phyloP scores from a whole-genome alignment of 2,329 filamentous ascomycete species.

The Colletotrichum chrysophilum region DNA sequence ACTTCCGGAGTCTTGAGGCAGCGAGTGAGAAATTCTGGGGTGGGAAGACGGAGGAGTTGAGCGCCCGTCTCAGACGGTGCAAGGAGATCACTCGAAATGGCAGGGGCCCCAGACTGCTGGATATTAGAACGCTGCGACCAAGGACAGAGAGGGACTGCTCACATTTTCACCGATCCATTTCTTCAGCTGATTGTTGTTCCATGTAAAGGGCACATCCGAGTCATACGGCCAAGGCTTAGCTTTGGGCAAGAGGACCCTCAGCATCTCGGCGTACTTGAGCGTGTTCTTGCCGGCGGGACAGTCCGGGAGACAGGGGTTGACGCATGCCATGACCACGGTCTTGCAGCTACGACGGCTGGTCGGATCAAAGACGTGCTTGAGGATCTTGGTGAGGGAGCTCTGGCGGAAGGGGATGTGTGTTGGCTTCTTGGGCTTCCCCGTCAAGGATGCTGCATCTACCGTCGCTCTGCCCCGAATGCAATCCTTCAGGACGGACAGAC shows the following conservation, averaged over 20 bases:
- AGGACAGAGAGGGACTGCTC: slow-evolving; percentile 21
- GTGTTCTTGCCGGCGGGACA: slow-evolving; percentile 52
- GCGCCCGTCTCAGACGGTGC: slow-evolving; percentile 45
- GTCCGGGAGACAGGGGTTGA: slow-evolving; percentile 51
- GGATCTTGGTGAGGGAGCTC: slow-evolving; percentile 50
- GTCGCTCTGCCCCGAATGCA: slow-evolving; percentile 53
- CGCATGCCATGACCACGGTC: slow-evolving; percentile 51
- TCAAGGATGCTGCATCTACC: slow-evolving; percentile 29
- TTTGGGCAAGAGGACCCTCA: slow-evolving; percentile 42
- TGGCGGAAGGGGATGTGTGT: slow-evolving; percentile 51
- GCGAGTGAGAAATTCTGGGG: slow-evolving; percentile 43
- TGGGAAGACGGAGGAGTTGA: slow-evolving; percentile 44
- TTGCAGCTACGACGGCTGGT: slow-evolving; percentile 39
- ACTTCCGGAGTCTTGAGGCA: slow-evolving; percentile 42
- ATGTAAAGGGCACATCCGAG: slow-evolving; percentile 37
- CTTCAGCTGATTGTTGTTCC: slow-evolving; percentile 42
- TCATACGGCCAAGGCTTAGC: slow-evolving; percentile 27
- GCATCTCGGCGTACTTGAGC: slow-evolving; percentile 52
- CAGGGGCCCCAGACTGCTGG: slow-evolving; percentile 42
- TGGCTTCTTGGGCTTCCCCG: slow-evolving; percentile 30
- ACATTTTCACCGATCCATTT: slow-evolving; percentile 47
- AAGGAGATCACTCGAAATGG: slow-evolving; percentile 36
- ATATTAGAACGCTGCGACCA: neutral
- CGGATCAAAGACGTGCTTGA: slow-evolving; percentile 56
- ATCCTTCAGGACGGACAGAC: slow-evolving; percentile 55